Evolutionary conservation across 352 stramenopile species (phyloP).

Genomic region (Phytophthora brassicae): DNA sequence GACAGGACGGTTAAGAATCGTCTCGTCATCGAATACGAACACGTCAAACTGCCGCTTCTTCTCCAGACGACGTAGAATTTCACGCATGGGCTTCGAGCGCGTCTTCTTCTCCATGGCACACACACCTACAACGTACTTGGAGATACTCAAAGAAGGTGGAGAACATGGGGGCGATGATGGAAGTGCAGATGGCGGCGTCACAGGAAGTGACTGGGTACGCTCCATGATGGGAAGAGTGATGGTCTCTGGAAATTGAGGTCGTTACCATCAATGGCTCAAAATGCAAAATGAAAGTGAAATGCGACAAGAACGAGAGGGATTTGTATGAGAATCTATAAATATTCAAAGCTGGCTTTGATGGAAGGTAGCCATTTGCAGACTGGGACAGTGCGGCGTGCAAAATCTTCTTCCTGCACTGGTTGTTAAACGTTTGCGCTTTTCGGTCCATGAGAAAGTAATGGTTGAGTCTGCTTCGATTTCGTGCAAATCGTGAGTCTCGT

Average conservation of each 20-base stretch:
- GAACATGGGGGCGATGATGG: conserved; percentile 18
- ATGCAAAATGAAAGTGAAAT: no score
- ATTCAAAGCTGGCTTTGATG: no score
- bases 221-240: conserved; percentile 32
- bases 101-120: conserved; percentile 99
- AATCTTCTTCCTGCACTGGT: no score
- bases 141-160: conserved; percentile 30
- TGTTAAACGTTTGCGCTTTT: no score
- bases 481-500: no score
- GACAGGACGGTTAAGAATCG: conserved; percentile 94
- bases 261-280: no score
- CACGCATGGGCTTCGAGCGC: conserved; percentile 95
- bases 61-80: conserved; percentile 93
- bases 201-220: conserved; percentile 32
- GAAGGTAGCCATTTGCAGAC: no score
- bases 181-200: conserved; percentile 10
- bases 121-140: conserved; percentile 92
- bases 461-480: no score
- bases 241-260: conserved; percentile 17
- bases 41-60: conserved; percentile 95
- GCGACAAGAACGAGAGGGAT: no score
- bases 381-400: no score
- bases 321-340: no score
- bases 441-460: no score
- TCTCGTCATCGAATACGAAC: conserved; percentile 97